Conservation (phyloP, 2,329 filamentous ascomycete genomes). For the Sarocladiaceae sp. region DNA sequence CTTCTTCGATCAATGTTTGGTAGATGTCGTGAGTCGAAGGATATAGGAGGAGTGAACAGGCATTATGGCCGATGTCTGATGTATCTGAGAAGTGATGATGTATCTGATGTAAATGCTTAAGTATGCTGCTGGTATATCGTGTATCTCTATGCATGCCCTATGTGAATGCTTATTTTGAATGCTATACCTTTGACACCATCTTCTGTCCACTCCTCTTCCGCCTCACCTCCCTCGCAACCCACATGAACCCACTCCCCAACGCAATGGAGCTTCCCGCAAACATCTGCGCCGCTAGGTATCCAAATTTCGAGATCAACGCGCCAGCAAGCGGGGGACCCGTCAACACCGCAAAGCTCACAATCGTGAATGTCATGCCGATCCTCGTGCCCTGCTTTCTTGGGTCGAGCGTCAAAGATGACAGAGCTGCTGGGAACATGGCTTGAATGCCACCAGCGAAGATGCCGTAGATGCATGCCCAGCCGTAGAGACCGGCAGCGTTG, state of each 20-base stretch:
- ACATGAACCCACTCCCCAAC: slow-evolving; percentile 35
- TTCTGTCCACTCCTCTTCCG: slow-evolving; percentile 32
- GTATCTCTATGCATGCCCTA: too few species aligned
- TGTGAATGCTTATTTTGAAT: too few species aligned
- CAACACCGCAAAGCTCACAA: slow-evolving; percentile 49
- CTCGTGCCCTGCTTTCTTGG: slow-evolving; percentile 43
- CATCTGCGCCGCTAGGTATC: slow-evolving; percentile 40
- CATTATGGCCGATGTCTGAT: too few species aligned
- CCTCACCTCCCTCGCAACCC: slow-evolving; percentile 32
- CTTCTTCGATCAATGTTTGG: slow-evolving; percentile 11
- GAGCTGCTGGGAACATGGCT: slow-evolving; percentile 20
- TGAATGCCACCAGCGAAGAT: slow-evolving; percentile 56
- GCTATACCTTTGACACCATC: slow-evolving; percentile 36
- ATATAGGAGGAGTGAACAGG: neutral
- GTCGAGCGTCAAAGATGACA: slow-evolving; percentile 52
- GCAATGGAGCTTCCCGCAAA: slow-evolving; percentile 41
- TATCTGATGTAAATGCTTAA: too few species aligned
- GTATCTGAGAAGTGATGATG: too few species aligned
- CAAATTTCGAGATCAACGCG: slow-evolving; percentile 36
- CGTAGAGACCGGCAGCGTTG: slow-evolving; percentile 46
- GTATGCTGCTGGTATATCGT: too few species aligned
- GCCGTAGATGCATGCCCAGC: slow-evolving; percentile 57
- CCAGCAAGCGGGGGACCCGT: slow-evolving; percentile 49
- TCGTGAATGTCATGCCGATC: slow-evolving; percentile 56
- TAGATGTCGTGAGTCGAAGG: neutral